A percentile compares a stretch with the other conserved stretches of the same genome.
Conservation (phyloP, 179 eudicot species). For the Beta macrorhiza region DNA sequence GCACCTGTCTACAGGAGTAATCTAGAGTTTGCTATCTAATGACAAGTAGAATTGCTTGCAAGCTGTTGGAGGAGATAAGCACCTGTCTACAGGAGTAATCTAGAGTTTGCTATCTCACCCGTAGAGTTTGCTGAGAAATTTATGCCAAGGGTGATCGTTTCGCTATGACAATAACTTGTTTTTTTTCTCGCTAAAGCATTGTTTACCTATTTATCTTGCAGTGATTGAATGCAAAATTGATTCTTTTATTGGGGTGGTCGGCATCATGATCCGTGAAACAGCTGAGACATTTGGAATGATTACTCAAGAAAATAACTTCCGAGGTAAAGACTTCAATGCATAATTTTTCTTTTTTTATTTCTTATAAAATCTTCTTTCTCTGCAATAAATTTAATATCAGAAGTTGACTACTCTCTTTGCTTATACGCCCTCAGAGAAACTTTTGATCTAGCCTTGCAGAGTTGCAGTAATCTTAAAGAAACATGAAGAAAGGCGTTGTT, state of each 20-base stretch:
- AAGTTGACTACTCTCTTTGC: too few species aligned
- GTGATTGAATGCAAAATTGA: slow-evolving; percentile 63
- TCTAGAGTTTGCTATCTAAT: not conserved
- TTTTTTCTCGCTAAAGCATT: not conserved
- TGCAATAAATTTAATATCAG: too few species aligned
- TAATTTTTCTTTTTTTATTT: not conserved
- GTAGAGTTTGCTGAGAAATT: not conserved
- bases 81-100: not conserved
- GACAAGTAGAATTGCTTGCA: not conserved
- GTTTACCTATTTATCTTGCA: slow-evolving; percentile 31
- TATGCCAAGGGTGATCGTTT: not conserved
- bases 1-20: too few species aligned
- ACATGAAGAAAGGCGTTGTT: too few species aligned
- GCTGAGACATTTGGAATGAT: slow-evolving; percentile 79
- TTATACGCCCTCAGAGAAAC: too few species aligned
- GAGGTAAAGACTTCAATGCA: slow-evolving; percentile 41
- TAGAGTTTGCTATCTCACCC: not conserved
- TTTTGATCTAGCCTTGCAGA: too few species aligned
- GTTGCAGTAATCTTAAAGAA: too few species aligned
- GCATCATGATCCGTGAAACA: slow-evolving; percentile 90
- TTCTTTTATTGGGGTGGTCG: slow-evolving; percentile 53
- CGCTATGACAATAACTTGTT: not conserved
- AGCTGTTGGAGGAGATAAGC: not conserved
- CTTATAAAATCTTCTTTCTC: not conserved
- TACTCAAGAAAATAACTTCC: slow-evolving; percentile 61